phyloP scores from a whole-genome alignment of 2,329 filamentous ascomycete genomes.

The Fonsecaea nubica region DNA sequence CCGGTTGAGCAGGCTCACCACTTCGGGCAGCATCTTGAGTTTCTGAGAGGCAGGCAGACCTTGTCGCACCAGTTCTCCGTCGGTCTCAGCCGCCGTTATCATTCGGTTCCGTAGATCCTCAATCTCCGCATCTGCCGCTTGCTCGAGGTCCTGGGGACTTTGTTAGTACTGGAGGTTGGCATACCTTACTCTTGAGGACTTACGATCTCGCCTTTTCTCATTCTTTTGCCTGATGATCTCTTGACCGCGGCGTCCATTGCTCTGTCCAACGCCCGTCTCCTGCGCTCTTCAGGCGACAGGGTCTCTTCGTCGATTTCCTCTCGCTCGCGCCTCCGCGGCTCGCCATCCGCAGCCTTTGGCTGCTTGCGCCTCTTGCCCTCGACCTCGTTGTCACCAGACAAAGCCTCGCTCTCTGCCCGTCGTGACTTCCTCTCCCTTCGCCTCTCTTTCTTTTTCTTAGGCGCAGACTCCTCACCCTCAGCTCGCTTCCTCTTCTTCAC shows the following conservation, averaged over 20 bases:
- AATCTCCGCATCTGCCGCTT: constrained; percentile 87
- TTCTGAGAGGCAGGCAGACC: constrained; percentile 88
- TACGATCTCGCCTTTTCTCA: constrained; percentile 87
- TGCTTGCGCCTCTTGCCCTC: constrained; percentile 62
- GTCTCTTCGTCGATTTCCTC: constrained; percentile 76
- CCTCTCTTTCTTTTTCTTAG: constrained; percentile 71
- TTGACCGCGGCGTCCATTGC: constrained; percentile 89
- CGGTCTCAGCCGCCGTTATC: constrained; percentile 85
- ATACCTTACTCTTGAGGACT: constrained; percentile 44
- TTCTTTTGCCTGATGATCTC: constrained; percentile 72
- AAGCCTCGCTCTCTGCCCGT: constrained; percentile 62
- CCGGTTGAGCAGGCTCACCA: constrained; percentile 84
- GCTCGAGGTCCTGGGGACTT: constrained; percentile 75
- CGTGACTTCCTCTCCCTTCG: constrained; percentile 63
- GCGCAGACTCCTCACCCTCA: constrained; percentile 65
- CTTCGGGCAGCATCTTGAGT: constrained; percentile 89
- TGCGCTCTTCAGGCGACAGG: constrained; percentile 72
- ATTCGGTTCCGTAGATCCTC: constrained; percentile 86
- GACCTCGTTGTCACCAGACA: constrained; percentile 58
- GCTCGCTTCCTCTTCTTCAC: constrained; percentile 71
- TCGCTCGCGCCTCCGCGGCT: constrained; percentile 54
- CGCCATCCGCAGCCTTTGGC: constrained; percentile 58
- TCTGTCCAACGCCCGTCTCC: constrained; percentile 81
- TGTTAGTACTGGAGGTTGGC: constrained; percentile 31
- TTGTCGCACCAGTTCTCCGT: constrained; percentile 79